Percentiles rank a stretch among this genome's conserved stretches.
These are phyloP conservation scores for Leucogyrophana mollusca DNA, from an alignment of 768 basidiomycete species.

Conservation along the genomic window DNA sequence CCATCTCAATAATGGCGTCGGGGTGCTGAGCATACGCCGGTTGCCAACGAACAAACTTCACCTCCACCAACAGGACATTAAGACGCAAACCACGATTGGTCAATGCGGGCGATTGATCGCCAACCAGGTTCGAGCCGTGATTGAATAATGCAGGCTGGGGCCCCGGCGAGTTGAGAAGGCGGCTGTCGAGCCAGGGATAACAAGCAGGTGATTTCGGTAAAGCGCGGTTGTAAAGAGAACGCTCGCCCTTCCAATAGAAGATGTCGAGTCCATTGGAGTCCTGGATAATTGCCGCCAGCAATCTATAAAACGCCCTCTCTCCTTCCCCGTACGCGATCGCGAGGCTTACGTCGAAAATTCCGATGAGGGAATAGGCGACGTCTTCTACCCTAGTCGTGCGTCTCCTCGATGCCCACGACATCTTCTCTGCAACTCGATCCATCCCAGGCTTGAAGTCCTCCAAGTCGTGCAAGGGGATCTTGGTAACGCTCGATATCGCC, in stretches of 20 bases:
- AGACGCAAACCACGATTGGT: conserved; percentile 31
- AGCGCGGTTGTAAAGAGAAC: conserved; percentile 25
- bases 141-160: neutral
- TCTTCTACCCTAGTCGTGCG: conserved; percentile 33
- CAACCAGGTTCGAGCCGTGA: conserved; percentile 13
- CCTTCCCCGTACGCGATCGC: too few species aligned
- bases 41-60: too few species aligned
- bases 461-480: conserved; percentile 24
- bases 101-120: conserved; percentile 27
- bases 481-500: conserved; percentile 22
- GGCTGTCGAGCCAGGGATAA: conserved; percentile 22
- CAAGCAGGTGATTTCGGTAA: conserved; percentile 30
- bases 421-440: conserved; percentile 23
- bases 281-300: conserved; percentile 28
- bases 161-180: neutral
- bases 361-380: conserved; percentile 30
- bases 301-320: too few species aligned
- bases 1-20: conserved; percentile 18
- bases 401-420: conserved; percentile 33
- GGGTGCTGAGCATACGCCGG: too few species aligned
- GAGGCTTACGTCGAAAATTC: conserved; percentile 32
- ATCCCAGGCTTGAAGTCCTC: conserved; percentile 22
- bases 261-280: conserved; percentile 31
- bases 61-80: too few species aligned
- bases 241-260: conserved; percentile 27